Evolutionary conservation across 768 basidiomycete genomes (phyloP), one percentile per base, ranked within the genome.

Genomic region (Boletus subcaerulescens): DNA sequence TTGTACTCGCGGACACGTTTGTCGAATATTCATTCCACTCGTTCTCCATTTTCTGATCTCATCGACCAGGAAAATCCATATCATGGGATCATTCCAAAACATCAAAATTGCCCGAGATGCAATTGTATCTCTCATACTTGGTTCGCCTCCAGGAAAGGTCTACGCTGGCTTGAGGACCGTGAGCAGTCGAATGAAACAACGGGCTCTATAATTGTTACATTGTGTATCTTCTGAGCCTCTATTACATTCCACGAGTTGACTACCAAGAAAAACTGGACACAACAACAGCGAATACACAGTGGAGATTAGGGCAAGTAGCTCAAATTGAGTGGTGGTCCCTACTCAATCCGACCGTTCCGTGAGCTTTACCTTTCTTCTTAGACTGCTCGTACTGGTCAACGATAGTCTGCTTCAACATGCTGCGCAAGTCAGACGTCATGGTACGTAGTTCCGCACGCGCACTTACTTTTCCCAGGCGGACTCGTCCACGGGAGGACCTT

Each of bases 61-160:
- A 18, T 58, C 20, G 57, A 58, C 7, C 64, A 97, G 95, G 29
- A 95, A 97, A 82, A 97, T 99, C 38, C 95, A 98, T 64, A 98
- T 99, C 62, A 86, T 99, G 72, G 97, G 97, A 22, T 96, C 95
- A 15, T 98, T 97, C 76, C 92, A 95, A 77, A 97, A 97, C 67
- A 98, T 99, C 78, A 97, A 96, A 73, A 83, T 98, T 54, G 97
- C 97, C 0, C 82, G 95, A 53, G 96, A 98, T 71, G 94, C 97
- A 7, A 86, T 99, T 58, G 95, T 97, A 26, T 93, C 92, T 14
- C 82, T 97, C 18, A 98, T 98, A 60, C 80, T 98, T 15, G 95
- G 95, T 32, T 95, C 93, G 14, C 95, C 95, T 0, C 95, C 95
- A 47, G 95, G 95, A 48, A 92, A 93, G 68, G 91, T 93, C 7